Evolutionary conservation across 352 stramenopile genomes (phyloP), one percentile per base, ranked within the genome.

Genomic region (Globisporangium cederbergense): DNA sequence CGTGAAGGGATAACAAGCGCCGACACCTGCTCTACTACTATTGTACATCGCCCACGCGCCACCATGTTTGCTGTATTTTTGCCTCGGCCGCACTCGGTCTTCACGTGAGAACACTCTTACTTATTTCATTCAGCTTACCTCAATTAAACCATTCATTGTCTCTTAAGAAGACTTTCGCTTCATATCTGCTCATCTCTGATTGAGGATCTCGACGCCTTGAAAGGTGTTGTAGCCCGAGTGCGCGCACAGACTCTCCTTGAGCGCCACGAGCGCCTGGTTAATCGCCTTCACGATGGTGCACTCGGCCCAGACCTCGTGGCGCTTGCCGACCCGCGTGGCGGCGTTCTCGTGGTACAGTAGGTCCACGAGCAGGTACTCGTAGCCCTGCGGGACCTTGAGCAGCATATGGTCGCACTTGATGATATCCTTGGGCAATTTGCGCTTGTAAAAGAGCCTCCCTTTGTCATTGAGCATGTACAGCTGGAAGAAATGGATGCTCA

Each of bases 401-500:
- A 72, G 25, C 60, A 59, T 55, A 9, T 54, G 25, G 22, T 69
- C 56, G 55, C 68, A 75, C 2, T 70, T 45, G 14, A 72, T 13
- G 3, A 75, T 62, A 43, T 75, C 65, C 2, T 58, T 25, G 5
- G 68, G 68, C 2, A 75, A 45, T 36, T 50, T 40, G 55, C 66
- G 62, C 55, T 75, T 75, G 64, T 75, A 64, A 22, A 72, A 75
- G 18, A 66, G 42, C n/a, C 38, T 62, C 5, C 45, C 62, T n/a
- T 72, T 68, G 22, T 62, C 43, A 0, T 66, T 40, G 10, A 73
- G 47, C 46, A 77, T 64, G 34, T 52, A 45, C 16, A 60, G 28
- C 16, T 69, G 79, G 54, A 74, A 83, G 59, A 85, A 88, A 59
- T 88, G 79, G n/a, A 87, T 60, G 8, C 61, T 68, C 47, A 84